Evolutionary conservation across 345 rosid genomes (phyloP), one percentile per base, ranked within the genome.

Genomic region (Diplotaxis tenuifolia): DNA sequence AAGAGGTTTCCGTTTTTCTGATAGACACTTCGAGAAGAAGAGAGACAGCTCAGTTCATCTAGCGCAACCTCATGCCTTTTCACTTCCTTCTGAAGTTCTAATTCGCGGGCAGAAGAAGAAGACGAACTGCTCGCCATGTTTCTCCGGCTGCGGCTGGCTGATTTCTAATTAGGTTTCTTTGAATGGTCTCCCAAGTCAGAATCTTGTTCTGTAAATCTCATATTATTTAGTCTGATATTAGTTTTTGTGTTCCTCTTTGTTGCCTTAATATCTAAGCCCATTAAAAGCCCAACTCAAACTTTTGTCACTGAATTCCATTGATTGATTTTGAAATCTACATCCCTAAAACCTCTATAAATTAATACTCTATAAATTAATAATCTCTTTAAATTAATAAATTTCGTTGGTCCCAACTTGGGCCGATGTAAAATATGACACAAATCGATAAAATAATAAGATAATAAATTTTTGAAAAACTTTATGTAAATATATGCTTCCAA

Each of bases 11-110:
- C 69, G 38, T 16, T 70, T 9, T 45, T 63, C 59, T 62, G 70
- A 42, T 75, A 75, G n/a, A 75, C 42, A 2, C 65, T 9, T 69
- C 75, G 79, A 54, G 79, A 75, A 69, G 71, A 75, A 42, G 79
- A 63, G 53, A 69, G 75, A 63, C 58, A 4, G 53, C 53, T 75
- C 52, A 75, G 22, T 69, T 75, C 79, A 21, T 75, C 79, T 4
- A 75, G 1, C 11, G 70, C 36, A 29, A 75, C 65, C 59, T 69
- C 79, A 9, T 75, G 65, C 52, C 79, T 75, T 40, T 63, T 75
- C 18, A 69, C 16, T 50, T 69, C 79, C 20, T 75, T 75, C 66
- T 69, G 65, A 7, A 75, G 31, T 32, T 75, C 65, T 49, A 69
- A 55, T 31, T 69, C 66, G 12, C 60, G 60, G 62, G 2, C 28